phyloP scores from a whole-genome alignment of 306 rosid genomes.

The Vigna unguiculata region DNA sequence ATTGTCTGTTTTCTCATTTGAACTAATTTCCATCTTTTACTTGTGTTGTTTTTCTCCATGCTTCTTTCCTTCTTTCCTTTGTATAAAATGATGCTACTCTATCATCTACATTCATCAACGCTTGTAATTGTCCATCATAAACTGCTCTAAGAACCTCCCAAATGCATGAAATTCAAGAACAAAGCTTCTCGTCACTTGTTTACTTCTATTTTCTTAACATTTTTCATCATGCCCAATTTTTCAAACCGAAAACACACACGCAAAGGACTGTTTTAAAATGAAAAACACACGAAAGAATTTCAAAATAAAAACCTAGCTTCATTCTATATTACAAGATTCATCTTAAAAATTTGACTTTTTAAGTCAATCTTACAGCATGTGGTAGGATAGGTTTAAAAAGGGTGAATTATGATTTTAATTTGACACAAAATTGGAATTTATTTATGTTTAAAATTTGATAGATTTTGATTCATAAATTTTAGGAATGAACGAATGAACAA shows the following conservation, averaged over 20 bases:
- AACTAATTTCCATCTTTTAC: slow-evolving; percentile 47
- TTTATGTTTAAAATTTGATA: no score
- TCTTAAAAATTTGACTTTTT: no score
- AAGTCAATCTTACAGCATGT: no score
- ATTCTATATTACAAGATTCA: neutral
- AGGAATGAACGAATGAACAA: no score
- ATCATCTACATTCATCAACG: slow-evolving; percentile 33
- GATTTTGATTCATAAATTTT: no score
- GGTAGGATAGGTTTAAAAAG: no score
- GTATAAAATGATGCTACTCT: slow-evolving; percentile 52
- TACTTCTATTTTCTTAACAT: neutral
- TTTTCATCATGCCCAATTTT: neutral
- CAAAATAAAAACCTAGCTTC: neutral
- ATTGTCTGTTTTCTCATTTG: slow-evolving; percentile 40
- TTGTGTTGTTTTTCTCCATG: slow-evolving; percentile 51
- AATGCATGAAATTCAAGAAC: slow-evolving; percentile 38
- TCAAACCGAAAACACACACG: neutral
- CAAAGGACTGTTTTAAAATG: neutral
- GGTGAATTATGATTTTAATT: no score
- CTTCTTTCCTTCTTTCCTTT: slow-evolving; percentile 67
- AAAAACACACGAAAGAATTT: neutral
- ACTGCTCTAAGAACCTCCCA: slow-evolving; percentile 46
- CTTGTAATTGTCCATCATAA: slow-evolving; percentile 54
- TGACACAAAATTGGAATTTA: no score
- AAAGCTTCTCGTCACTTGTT: slow-evolving; percentile 33